A percentile compares a stretch with the other conserved stretches of the same genome.
Conservation (phyloP, 106 monocot species). For the Acorus gramineus region DNA sequence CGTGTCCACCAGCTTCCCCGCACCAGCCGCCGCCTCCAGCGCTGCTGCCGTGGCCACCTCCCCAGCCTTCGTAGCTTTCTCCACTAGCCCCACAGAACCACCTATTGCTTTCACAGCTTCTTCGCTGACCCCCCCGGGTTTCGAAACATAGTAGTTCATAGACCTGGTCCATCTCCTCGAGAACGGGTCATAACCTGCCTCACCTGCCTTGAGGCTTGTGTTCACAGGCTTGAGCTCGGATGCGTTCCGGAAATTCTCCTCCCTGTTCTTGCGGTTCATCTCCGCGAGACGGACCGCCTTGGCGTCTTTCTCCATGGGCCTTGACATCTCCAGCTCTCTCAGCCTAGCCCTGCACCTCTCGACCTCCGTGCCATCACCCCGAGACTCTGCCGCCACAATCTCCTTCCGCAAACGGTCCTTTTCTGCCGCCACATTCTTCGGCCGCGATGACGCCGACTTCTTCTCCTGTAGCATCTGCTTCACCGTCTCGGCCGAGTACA, state of each 20-base stretch:
- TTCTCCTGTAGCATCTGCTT: constrained; percentile 92
- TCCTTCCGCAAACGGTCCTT: constrained; percentile 81
- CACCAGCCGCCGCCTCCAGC: constrained; percentile 70
- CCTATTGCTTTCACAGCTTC: constrained; percentile 12
- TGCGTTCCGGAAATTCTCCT: constrained; percentile 88
- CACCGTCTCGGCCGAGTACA: constrained; percentile 79
- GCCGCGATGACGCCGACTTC: constrained; percentile 59
- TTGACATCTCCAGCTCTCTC: constrained; percentile 44
- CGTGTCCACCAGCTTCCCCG: constrained; percentile 83
- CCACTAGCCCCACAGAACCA: background rate
- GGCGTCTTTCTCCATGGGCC: constrained; percentile 38
- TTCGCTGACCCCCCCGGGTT: constrained; percentile 29
- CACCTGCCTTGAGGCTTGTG: constrained; percentile 64
- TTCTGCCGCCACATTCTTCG: constrained; percentile 77
- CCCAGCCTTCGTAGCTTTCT: constrained; percentile 18
- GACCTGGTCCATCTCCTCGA: constrained; percentile 96
- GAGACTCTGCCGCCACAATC: constrained; percentile 45
- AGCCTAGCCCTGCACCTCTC: constrained; percentile 42
- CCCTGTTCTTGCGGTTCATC: constrained; percentile 84
- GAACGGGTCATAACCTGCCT: constrained; percentile 93
- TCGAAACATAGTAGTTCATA: constrained; percentile 69
- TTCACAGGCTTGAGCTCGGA: constrained; percentile 79
- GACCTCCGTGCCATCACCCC: constrained; percentile 52
- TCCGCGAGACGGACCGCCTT: constrained; percentile 81
- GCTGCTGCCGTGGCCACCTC: constrained; percentile 61